Base-by-base conservation (phyloP, 805 yeast genomes). In the Kazachstania kunashirensis region DNA sequence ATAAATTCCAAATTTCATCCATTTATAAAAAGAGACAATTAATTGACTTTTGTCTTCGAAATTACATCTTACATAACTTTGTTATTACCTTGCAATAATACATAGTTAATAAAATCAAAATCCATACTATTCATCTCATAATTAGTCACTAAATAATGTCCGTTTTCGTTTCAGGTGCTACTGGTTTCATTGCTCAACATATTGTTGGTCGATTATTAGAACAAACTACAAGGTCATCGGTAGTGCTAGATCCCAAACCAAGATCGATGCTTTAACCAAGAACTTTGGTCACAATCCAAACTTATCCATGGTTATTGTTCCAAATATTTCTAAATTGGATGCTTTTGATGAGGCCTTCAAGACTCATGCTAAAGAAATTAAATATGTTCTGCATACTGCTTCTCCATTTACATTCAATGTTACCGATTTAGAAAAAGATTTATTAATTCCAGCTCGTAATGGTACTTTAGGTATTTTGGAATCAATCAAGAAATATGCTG, bases 331-430 rank as follows among this genome's bases (percentile, higher is more conserved):
- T 6, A 33, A 34, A 4, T 44, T 45, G 10, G 60, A 63, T 25
- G 71, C 76, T 0, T 74, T 75, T 40, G 72, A 69, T 42, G 50
- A 53, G 9, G 65, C 65, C 2, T 58, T 75, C 30, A 40, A 56
- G 26, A 53, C 58, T 15, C 53, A 55, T 21, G 66, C 68, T 40
- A 68, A 69, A 23, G 77, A 75, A 29, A 67, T 75, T 39, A 60
- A 61, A 10, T 71, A 67, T 18, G 75, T 77, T 34, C 44, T 76
- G 29, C 83, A 77, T 54, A 66, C 77, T 8, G 83, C 83, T 2
- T 68, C 79, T 7, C 80, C 83, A 8, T 69, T 70, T 50, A 59
- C 66, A 19, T 69, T 66, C 49, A 62, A 66, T 7, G 53, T 62
- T 10, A 63, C 67, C 42, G 59, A 68, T 23, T 51, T 48, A 23